phyloP scores from a whole-genome alignment of 2,329 filamentous ascomycete species.

The Chrysosporium keratinophilum region DNA sequence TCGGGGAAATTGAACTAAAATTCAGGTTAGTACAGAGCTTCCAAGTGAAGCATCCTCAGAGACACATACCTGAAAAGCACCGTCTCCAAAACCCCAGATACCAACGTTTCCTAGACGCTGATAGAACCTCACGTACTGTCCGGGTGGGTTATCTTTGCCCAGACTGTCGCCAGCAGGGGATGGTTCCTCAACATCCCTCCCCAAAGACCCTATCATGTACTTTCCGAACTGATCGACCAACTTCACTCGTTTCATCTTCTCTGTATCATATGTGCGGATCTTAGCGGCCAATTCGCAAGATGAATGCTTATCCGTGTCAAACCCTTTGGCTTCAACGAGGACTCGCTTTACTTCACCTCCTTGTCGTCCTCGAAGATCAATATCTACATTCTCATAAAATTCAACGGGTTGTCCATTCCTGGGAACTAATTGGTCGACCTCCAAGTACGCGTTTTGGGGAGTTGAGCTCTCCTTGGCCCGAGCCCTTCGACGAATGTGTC shows the following conservation, averaged over 20 bases:
- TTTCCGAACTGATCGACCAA: constrained; percentile 43
- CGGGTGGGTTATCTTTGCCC: constrained; percentile 14
- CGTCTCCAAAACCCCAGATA: constrained; percentile 43
- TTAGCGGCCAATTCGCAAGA: constrained; percentile 16
- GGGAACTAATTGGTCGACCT: constrained; percentile 38
- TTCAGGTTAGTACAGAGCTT: not conserved
- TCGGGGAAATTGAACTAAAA: constrained; percentile 43
- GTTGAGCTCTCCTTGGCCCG: constrained; percentile 28
- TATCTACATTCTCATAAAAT: constrained; percentile 39
- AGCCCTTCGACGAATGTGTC: constrained; percentile 38
- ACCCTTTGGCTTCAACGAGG: constrained; percentile 32
- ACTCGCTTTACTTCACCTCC: constrained; percentile 32
- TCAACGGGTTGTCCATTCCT: constrained; percentile 35
- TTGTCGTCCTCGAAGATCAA: constrained; percentile 23
- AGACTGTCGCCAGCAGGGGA: constrained; percentile 22
- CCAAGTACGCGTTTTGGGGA: constrained; percentile 26
- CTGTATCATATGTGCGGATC: constrained; percentile 26
- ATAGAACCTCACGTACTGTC: constrained; percentile 41
- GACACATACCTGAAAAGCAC: constrained; percentile 35
- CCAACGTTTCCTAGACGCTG: constrained; percentile 44
- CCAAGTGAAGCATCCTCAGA: not conserved
- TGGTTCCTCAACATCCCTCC: constrained; percentile 32
- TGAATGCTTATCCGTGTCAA: constrained; percentile 26
- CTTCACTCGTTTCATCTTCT: constrained; percentile 41
- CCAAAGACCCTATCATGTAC: constrained; percentile 42